Evolutionary conservation across 306 rosid genomes (phyloP).

Genomic region (Inga oerstediana): DNA sequence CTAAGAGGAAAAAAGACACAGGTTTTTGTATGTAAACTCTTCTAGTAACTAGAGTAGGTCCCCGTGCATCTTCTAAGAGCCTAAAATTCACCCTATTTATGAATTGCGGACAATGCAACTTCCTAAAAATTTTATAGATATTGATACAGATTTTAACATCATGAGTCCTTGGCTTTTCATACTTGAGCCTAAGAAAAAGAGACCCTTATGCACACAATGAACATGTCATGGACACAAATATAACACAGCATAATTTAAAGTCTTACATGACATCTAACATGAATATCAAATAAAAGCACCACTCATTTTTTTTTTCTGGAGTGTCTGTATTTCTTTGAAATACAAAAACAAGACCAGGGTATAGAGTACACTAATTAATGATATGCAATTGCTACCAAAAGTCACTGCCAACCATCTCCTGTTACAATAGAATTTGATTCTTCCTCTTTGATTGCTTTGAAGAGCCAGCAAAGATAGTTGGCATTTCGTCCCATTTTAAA

Average conservation of each 20-base stretch:
- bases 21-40: no score
- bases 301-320: neutral
- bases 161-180: neutral
- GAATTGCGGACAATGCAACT: neutral
- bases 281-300: neutral
- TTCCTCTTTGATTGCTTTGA: neutral
- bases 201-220: neutral
- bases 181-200: neutral
- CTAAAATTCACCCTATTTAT: neutral
- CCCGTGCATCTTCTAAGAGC: neutral
- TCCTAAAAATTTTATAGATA: no score
- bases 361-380: neutral
- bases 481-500: neutral
- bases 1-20: neutral
- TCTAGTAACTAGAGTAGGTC: no score
- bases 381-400: neutral
- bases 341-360: neutral
- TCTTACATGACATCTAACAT: neutral
- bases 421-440: neutral
- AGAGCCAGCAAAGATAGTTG: neutral
- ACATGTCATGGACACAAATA: neutral
- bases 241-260: neutral
- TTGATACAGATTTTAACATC: neutral
- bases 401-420: neutral
- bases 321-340: neutral